A percentile compares a stretch with the other conserved stretches of the same genome.
Evolutionary conservation across 805 yeast species (phyloP).

Genomic region (Wickerhamomyces strasburgensis): DNA sequence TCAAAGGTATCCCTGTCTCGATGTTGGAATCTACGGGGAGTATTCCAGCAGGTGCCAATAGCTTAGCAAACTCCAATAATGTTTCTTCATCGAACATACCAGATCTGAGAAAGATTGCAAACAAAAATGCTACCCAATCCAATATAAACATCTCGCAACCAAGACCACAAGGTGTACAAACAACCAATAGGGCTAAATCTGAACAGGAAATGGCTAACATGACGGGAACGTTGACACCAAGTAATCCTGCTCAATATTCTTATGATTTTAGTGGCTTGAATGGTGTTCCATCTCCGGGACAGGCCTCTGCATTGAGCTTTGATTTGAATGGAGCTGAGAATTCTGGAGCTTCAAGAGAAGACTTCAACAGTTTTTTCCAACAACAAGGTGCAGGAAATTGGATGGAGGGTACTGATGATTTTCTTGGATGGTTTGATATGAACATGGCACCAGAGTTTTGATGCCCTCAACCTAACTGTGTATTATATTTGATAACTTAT

Average conservation of each 20-base stretch:
- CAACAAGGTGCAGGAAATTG: conserved; percentile 78
- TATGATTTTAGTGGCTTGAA: conserved; percentile 16
- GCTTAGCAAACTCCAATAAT: not conserved
- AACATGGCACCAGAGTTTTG: conserved; percentile 63
- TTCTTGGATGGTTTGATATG: conserved; percentile 90
- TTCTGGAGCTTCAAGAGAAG: conserved; percentile 25
- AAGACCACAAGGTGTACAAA: too few species aligned
- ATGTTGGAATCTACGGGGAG: conserved; percentile 82
- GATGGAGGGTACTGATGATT: conserved; percentile 84
- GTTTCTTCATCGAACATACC: conserved; percentile 1
- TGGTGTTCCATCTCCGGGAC: conserved; percentile 8
- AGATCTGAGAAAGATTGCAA: conserved; percentile 18
- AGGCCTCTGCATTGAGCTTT: conserved; percentile 5
- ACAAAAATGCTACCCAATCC: conserved; percentile 11
- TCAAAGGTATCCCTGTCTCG: conserved; percentile 63
- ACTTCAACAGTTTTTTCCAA: conserved; percentile 60
- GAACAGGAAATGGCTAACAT: too few species aligned
- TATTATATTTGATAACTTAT: too few species aligned
- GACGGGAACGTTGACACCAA: too few species aligned
- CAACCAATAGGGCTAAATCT: too few species aligned
- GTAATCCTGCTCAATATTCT: conserved; percentile 1
- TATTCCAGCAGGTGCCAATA: conserved; percentile 25
- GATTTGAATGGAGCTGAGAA: conserved; percentile 3
- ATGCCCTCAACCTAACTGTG: conserved; percentile 14
- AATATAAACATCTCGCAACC: too few species aligned